Conservation (phyloP, 805 yeast genomes). For the Metschnikowia cerradonensis region DNA sequence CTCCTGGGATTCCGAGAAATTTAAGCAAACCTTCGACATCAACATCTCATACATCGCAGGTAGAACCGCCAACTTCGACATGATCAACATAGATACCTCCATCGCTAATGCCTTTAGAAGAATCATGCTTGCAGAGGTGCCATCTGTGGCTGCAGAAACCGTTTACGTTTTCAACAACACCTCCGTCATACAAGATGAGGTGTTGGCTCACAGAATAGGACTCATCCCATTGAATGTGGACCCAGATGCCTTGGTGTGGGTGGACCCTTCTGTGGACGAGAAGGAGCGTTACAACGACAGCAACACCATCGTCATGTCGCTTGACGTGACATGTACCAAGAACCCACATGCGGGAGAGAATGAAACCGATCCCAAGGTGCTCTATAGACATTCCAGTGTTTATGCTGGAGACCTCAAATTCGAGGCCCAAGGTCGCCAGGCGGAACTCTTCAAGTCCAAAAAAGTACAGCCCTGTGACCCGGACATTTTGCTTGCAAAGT, state of each 20-base stretch:
- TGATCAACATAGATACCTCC: conserved; percentile 83
- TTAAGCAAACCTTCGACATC: conserved; percentile 64
- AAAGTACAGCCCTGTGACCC: conserved; percentile 83
- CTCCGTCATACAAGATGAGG: conserved; percentile 96
- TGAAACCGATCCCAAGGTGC: conserved; percentile 74
- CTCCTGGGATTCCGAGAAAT: conserved; percentile 81
- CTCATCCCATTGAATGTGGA: conserved; percentile 85
- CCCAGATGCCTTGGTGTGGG: conserved; percentile 86
- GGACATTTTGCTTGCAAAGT: conserved; percentile 82
- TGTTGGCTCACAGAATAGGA: conserved; percentile 92
- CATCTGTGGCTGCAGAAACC: conserved; percentile 91
- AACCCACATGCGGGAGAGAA: conserved; percentile 79
- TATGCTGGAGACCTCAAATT: conserved; percentile 87
- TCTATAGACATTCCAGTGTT: conserved; percentile 79
- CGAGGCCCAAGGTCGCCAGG: conserved; percentile 88
- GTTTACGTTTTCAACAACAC: conserved; percentile 91
- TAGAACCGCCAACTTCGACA: conserved; percentile 79
- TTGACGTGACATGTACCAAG: conserved; percentile 79
- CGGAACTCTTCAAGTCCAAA: conserved; percentile 57
- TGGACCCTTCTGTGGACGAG: conserved; percentile 60
- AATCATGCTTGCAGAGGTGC: conserved; percentile 95
- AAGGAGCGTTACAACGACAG: conserved; percentile 73
- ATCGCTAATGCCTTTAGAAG: conserved; percentile 95
- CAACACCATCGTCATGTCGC: conserved; percentile 80
- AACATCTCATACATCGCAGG: conserved; percentile 61